Evolutionary conservation across 345 rosid species (phyloP), one percentile per base, ranked within the genome.

Genomic region (Hibiscus tridactylites): DNA sequence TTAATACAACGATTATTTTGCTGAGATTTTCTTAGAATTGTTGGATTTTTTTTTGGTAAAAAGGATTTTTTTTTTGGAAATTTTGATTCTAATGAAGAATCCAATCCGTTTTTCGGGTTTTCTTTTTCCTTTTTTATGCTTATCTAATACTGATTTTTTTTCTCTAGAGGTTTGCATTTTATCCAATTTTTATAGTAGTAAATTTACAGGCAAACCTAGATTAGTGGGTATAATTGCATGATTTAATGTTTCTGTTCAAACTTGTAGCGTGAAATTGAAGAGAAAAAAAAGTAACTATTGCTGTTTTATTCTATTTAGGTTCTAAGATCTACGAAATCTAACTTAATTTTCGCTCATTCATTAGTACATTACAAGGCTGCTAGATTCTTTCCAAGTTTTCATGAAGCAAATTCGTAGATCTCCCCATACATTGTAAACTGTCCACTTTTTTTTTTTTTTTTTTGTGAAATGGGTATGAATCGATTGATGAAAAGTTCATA

Each of bases 1-100:
- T 67, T 49, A 21, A 29, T 29, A 6, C 78, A 21, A 60, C 12
- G 16, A 75, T 74, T 52, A 29, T 1, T 53, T 73, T 62, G 16
- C 58, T 63, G 52, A 2, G 31, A 62, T 33, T 29, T 73, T 50
- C 52, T 17, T 13, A 24, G 35, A 47, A 47, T 47, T 39, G 44
- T 39, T 7, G 44, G 44, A 39, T 5, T 7, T 7, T 39, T 4
- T 39, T 44, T 44, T 44, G 13, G 47, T 44, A 44, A 10, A 44
- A 10, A 13, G 12, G 2, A 44, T 44, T 47, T 37, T 11, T 37
- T 11, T 19, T 47, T 11, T 16, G 63, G 16, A 13, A 58, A 49
- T 42, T 77, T 49, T 13, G 3, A 69, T 66, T 31, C 6, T 17
- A 2, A 31, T 46, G 17, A 44, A 11, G 21, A 52, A 3, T 44